These are phyloP conservation scores for Lentinula guzmanii DNA, from an alignment of 768 basidiomycete genomes.

Conservation along the genomic window DNA sequence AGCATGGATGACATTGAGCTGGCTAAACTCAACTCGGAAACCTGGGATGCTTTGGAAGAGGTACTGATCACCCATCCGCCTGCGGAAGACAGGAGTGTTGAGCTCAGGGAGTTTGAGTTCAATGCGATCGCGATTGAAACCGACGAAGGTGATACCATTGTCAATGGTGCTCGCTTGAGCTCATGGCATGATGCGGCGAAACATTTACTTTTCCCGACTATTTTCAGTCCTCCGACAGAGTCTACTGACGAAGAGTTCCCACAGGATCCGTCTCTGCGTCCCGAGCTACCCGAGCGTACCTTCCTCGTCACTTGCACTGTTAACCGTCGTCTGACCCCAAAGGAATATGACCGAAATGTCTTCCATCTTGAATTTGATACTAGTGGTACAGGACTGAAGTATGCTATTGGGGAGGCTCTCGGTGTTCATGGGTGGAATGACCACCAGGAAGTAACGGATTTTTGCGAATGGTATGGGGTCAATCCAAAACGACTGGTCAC, in stretches of 20 bases:
- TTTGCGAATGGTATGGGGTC: slow-evolving; percentile 89
- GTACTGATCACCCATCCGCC: slow-evolving; percentile 29
- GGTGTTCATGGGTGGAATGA: slow-evolving; percentile 99
- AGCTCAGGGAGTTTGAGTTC: slow-evolving; percentile 56
- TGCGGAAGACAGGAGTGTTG: slow-evolving; percentile 16
- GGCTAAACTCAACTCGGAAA: slow-evolving; percentile 44
- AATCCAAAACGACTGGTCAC: slow-evolving; percentile 76
- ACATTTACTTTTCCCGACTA: slow-evolving; percentile 82
- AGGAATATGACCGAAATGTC: slow-evolving; percentile 96
- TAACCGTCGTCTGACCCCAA: slow-evolving; percentile 90
- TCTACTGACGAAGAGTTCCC: slow-evolving; percentile 36
- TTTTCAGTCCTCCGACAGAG: slow-evolving; percentile 53
- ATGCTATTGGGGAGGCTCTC: slow-evolving; percentile 94
- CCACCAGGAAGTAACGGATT: slow-evolving; percentile 76
- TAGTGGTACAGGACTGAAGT: slow-evolving; percentile 86
- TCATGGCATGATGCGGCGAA: slow-evolving; percentile 87
- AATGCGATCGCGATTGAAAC: slow-evolving; percentile 73
- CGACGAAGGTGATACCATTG: slow-evolving; percentile 46
- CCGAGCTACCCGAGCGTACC: slow-evolving; percentile 84
- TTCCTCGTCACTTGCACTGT: slow-evolving; percentile 92
- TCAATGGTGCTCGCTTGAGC: slow-evolving; percentile 53
- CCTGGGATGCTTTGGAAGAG: slow-evolving; percentile 65
- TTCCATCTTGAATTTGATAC: slow-evolving; percentile 98
- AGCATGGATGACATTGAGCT: slow-evolving; percentile 43
- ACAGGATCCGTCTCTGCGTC: slow-evolving; percentile 70